Evolutionary conservation across 2,329 filamentous ascomycete species (phyloP).

Genomic region (Cercospora brassicicola): DNA sequence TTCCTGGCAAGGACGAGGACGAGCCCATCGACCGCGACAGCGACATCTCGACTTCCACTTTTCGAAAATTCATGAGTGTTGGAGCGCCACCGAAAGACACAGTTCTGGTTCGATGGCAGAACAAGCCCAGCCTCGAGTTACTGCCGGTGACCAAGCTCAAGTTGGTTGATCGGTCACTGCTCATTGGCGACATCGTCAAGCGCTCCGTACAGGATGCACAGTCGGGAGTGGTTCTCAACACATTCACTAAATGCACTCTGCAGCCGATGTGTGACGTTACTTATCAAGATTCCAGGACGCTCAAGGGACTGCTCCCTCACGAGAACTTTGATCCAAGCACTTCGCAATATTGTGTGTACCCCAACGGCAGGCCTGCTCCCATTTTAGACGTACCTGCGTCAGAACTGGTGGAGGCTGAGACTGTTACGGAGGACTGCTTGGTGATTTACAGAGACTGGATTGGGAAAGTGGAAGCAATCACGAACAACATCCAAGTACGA

Average conservation of each 20-base stretch:
- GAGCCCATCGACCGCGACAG: conserved; percentile 40
- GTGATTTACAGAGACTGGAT: conserved; percentile 59
- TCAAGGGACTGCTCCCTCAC: conserved; percentile 31
- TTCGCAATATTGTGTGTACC: conserved; percentile 20
- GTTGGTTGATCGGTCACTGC: conserved; percentile 56
- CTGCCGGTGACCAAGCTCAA: conserved; percentile 47
- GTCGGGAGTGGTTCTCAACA: conserved; percentile 57
- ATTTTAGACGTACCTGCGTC: conserved; percentile 35
- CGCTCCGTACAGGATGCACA: conserved; percentile 49
- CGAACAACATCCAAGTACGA: conserved; percentile 53
- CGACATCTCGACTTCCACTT: conserved; percentile 38
- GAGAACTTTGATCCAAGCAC: conserved; percentile 16
- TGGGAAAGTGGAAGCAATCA: conserved; percentile 53
- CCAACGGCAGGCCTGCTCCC: conserved; percentile 20
- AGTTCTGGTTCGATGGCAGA: conserved; percentile 53
- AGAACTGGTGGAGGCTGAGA: conserved; percentile 34
- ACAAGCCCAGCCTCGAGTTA: conserved; percentile 45
- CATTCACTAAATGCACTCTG: conserved; percentile 50
- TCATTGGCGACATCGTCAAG: conserved; percentile 59
- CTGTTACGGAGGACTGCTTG: conserved; percentile 52
- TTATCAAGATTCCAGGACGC: conserved; percentile 21
- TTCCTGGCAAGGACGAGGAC: conserved; percentile 39
- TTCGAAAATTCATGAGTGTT: conserved; percentile 44
- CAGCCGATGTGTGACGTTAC: conserved; percentile 35
- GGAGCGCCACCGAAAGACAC: conserved; percentile 55